These are phyloP conservation scores for Lactarius indigo DNA, from an alignment of 768 basidiomycete species.

Conservation along the genomic window DNA sequence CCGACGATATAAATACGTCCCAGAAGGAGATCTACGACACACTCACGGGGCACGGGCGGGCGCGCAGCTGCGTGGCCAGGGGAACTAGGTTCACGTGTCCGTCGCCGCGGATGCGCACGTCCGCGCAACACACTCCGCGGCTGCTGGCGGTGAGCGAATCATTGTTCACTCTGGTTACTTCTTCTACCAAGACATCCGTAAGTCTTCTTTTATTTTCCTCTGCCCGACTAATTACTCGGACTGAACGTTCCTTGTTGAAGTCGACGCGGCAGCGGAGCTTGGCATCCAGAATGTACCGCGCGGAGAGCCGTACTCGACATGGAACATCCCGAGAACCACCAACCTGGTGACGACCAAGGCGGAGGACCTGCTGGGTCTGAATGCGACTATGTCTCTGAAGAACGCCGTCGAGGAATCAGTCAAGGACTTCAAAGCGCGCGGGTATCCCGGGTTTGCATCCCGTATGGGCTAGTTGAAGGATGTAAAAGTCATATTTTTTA, in stretches of 20 bases:
- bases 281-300: constrained; percentile 9
- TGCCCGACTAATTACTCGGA: background rate
- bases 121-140: background rate
- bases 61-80: background rate
- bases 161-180: constrained; percentile 7
- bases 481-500: background rate
- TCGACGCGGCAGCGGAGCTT: constrained; percentile 10
- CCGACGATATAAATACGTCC: constrained; percentile 19
- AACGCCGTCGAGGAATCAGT: constrained; percentile 9
- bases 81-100: constrained; percentile 3
- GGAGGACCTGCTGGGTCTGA: constrained; percentile 11
- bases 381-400: background rate
- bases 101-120: constrained; percentile 15
- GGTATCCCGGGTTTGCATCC: constrained; percentile 12
- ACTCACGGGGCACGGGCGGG: constrained; percentile 4
- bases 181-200: constrained; percentile 15
- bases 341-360: constrained; percentile 2
- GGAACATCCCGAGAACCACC: background rate
- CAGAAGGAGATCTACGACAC: constrained; percentile 17
- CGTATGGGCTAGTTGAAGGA: background rate
- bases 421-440: constrained; percentile 12
- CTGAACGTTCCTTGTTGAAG: background rate
- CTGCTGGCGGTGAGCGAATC: constrained; percentile 17
- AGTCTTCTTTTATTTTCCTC: background rate
- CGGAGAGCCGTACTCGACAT: constrained; percentile 10